Percentiles rank a stretch among this genome's conserved stretches.
Conservation (phyloP, 345 rosid species). For the Citrus maxima region DNA sequence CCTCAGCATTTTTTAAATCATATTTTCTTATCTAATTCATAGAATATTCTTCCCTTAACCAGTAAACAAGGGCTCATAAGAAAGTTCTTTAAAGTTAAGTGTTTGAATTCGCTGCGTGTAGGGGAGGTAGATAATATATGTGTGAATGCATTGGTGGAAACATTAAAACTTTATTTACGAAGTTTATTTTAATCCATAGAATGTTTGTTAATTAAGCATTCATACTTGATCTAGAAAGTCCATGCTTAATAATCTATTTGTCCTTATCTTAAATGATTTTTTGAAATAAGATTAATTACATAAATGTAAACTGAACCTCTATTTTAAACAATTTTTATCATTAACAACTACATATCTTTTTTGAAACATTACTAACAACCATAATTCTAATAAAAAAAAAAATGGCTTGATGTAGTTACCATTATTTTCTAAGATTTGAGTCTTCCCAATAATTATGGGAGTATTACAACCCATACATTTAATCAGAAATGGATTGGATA, state of each 20-base stretch:
- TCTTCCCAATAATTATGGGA: no score
- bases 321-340: no score
- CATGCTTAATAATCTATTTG: not conserved
- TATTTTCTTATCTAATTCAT: not conserved
- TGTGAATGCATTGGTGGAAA: not conserved
- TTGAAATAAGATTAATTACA: no score
- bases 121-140: not conserved
- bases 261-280: not conserved
- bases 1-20: not conserved
- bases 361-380: no score
- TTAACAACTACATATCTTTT: no score
- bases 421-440: no score
- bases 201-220: not conserved
- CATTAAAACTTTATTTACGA: not conserved
- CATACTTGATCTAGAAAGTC: not conserved
- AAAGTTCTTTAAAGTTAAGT: not conserved
- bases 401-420: no score
- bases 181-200: not conserved
- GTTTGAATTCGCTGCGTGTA: slow-evolving; percentile 25
- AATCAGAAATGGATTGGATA: no score
- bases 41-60: slow-evolving; percentile 23
- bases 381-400: no score
- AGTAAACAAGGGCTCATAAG: not conserved
- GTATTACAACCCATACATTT: no score
- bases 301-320: no score